Evolutionary conservation across 305 asterid genomes (phyloP).

Genomic region (Solanum hybrid): DNA sequence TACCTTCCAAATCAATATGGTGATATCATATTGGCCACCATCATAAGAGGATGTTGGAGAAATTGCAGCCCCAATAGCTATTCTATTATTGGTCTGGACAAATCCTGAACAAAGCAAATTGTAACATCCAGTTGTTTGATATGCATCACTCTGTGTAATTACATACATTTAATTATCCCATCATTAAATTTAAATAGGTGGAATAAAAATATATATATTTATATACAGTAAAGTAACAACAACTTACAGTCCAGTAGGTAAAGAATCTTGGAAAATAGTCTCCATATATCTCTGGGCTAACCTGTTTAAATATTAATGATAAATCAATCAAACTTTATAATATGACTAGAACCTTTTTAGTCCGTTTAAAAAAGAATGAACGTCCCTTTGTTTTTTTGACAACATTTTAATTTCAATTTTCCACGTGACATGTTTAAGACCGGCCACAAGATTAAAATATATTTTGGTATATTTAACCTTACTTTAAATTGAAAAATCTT

Average conservation of each 20-base stretch:
- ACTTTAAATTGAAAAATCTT: no score
- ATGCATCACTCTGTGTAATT: constrained; percentile 26
- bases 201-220: not conserved
- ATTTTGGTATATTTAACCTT: no score
- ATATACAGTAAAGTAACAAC: not conserved
- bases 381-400: no score
- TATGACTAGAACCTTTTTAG: not conserved
- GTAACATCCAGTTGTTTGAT: constrained; percentile 27
- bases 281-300: constrained; percentile 42
- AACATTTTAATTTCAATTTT: no score
- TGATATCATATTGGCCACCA: constrained; percentile 22
- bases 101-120: constrained; percentile 28
- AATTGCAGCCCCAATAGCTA: constrained; percentile 28
- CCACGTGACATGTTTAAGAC: no score
- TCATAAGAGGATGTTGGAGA: constrained; percentile 17
- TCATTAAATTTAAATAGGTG: not conserved
- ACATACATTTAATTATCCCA: not conserved
- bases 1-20: constrained; percentile 30
- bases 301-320: constrained; percentile 20
- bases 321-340: constrained; percentile 11
- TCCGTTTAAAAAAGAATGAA: no score
- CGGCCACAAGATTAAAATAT: no score
- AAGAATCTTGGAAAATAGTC: constrained; percentile 36
- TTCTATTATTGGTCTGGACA: constrained; percentile 21
- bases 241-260: constrained; percentile 30